Percentiles rank a stretch among this genome's conserved stretches.
These are phyloP conservation scores for Penium margaritaceum DNA, from an alignment of 139 green algal species.

Conservation along the genomic window DNA sequence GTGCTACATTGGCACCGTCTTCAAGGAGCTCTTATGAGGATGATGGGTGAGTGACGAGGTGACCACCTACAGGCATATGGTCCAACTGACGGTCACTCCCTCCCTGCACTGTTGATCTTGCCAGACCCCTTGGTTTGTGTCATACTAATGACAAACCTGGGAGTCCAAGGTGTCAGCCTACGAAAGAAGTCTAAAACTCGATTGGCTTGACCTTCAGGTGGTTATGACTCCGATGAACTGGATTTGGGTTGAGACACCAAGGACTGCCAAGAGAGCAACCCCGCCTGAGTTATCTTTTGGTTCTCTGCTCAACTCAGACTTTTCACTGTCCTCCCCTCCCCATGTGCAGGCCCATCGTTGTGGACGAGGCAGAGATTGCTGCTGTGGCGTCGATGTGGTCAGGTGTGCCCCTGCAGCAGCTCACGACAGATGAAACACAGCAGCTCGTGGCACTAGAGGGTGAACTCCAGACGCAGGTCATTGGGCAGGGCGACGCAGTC, in stretches of 20 bases:
- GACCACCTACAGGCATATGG: not conserved
- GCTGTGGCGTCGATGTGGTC: slow-evolving; percentile 78
- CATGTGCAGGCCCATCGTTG: slow-evolving; percentile 35
- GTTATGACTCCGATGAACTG: not conserved
- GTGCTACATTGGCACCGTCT: not conserved
- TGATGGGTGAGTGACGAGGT: not conserved
- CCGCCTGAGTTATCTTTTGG: not conserved
- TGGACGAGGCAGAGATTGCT: slow-evolving; percentile 74
- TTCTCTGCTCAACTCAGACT: not conserved
- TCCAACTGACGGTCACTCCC: not conserved
- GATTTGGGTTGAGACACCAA: not conserved
- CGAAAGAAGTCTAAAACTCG: not conserved
- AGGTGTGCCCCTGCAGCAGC: slow-evolving; percentile 74
- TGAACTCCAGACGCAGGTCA: slow-evolving; percentile 53
- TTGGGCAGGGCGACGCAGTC: slow-evolving; percentile 69
- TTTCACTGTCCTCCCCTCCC: not conserved
- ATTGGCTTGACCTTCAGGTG: not conserved
- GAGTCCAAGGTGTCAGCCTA: not conserved
- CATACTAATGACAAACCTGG: not conserved
- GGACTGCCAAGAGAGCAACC: too few relatives aligned
- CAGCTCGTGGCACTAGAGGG: slow-evolving; percentile 55
- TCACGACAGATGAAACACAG: slow-evolving; percentile 58
- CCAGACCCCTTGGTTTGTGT: too few relatives aligned
- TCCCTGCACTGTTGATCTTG: not conserved
- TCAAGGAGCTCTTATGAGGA: not conserved